A percentile compares a stretch with the other conserved stretches of the same genome.
Evolutionary conservation across 208 protist species (phyloP).

Genomic region (Strigomonas culicis): DNA sequence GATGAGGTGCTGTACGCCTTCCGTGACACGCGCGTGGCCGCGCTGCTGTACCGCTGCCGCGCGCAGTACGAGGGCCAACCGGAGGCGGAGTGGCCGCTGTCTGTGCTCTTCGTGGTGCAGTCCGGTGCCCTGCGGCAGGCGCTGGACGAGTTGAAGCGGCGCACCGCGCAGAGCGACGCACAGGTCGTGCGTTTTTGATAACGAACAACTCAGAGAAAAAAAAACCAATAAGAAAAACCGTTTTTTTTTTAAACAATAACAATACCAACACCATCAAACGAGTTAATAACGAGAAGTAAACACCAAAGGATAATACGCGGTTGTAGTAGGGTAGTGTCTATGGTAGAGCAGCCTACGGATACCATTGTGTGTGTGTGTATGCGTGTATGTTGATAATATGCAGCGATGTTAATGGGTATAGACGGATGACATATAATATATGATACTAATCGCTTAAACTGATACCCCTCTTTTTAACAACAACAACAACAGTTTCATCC

Average conservation of each 20-base stretch:
- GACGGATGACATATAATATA: too few relatives aligned
- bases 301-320: neutral
- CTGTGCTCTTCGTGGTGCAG: slow-evolving; percentile 71
- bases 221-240: neutral
- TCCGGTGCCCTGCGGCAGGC: slow-evolving; percentile 52
- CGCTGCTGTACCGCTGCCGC: slow-evolving; percentile 73
- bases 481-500: neutral
- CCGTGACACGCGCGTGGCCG: slow-evolving; percentile 80
- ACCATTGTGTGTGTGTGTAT: neutral
- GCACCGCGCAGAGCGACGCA: slow-evolving; percentile 27
- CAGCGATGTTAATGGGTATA: too few relatives aligned
- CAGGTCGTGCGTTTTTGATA: slow-evolving; percentile 37
- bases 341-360: neutral
- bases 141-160: slow-evolving; percentile 67
- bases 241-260: neutral
- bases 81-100: slow-evolving; percentile 76
- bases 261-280: slow-evolving; percentile 3
- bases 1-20: slow-evolving; percentile 69
- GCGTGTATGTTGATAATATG: too few relatives aligned
- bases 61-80: slow-evolving; percentile 84
- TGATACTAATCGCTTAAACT: neutral
- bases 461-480: neutral
- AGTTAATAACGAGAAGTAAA: slow-evolving; percentile 9
- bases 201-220: slow-evolving; percentile 1
- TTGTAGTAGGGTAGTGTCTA: neutral